Evolutionary conservation across 129 eudicot genomes (phyloP).

Genomic region (Smallanthus sonchifolius): DNA sequence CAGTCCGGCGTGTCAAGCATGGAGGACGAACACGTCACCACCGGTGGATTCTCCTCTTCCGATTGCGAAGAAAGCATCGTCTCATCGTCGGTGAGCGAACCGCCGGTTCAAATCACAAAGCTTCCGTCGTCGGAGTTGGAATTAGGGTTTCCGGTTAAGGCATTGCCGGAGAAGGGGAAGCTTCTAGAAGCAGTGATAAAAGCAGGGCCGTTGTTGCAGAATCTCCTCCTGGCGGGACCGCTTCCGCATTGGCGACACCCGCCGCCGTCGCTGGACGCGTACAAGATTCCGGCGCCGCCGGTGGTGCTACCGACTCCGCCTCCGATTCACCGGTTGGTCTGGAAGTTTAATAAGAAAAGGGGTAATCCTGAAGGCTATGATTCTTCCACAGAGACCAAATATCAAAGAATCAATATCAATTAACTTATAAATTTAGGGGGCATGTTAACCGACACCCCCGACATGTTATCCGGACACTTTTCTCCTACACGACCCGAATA

Average conservation of each 20-base stretch:
- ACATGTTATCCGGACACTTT: too few species aligned
- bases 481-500: too few species aligned
- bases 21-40: slow-evolving; percentile 54
- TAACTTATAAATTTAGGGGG: background rate
- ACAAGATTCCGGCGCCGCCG: slow-evolving; percentile 72
- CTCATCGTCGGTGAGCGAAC: slow-evolving; percentile 35
- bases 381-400: slow-evolving; percentile 50
- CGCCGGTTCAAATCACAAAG: background rate
- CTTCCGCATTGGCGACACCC: slow-evolving; percentile 95
- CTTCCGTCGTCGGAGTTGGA: slow-evolving; percentile 27
- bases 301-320: slow-evolving; percentile 11
- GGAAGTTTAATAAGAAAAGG: slow-evolving; percentile 44
- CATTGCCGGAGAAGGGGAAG: slow-evolving; percentile 78
- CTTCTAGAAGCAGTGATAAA: slow-evolving; percentile 73
- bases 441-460: too few species aligned
- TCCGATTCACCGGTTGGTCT: slow-evolving; percentile 12
- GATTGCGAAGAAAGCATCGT: slow-evolving; percentile 90
- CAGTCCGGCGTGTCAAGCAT: slow-evolving; percentile 55
- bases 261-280: slow-evolving; percentile 66
- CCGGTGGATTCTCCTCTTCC: slow-evolving; percentile 48
- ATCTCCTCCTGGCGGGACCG: slow-evolving; percentile 79
- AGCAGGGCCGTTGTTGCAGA: slow-evolving; percentile 85
- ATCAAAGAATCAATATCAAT: slow-evolving; percentile 46
- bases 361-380: slow-evolving; percentile 38
- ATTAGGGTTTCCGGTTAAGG: slow-evolving; percentile 20